Conservation (phyloP, 768 basidiomycete species). For the Gelatoporia subvermispora region DNA sequence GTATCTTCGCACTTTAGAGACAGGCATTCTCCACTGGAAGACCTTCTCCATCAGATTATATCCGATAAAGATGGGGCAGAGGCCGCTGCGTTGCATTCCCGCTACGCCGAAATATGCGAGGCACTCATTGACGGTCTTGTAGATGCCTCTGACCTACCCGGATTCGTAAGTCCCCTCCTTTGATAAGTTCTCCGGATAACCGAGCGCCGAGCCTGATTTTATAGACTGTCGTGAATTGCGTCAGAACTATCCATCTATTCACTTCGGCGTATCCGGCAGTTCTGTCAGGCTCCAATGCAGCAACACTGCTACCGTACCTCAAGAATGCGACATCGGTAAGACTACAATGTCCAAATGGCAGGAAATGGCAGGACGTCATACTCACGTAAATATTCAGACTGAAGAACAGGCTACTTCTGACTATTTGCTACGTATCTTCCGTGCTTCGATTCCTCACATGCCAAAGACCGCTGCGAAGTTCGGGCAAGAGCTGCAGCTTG, state of each 20-base stretch:
- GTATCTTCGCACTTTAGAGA: slow-evolving; percentile 81
- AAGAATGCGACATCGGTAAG: slow-evolving; percentile 76
- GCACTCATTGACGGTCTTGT: slow-evolving; percentile 83
- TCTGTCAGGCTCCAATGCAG: slow-evolving; percentile 79
- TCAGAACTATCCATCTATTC: slow-evolving; percentile 82
- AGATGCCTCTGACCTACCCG: slow-evolving; percentile 75
- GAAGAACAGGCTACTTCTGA: slow-evolving; percentile 86
- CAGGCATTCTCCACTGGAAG: slow-evolving; percentile 78
- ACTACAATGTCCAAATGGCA: slow-evolving; percentile 4
- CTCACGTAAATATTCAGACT: slow-evolving; percentile 35
- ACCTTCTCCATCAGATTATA: slow-evolving; percentile 80
- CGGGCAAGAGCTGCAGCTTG: slow-evolving; percentile 75
- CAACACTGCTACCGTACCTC: slow-evolving; percentile 84
- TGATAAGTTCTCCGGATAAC: background rate
- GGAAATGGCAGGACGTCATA: background rate
- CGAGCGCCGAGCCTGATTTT: background rate
- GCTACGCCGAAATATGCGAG: slow-evolving; percentile 82
- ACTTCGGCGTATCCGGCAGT: slow-evolving; percentile 78
- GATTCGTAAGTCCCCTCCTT: slow-evolving; percentile 51
- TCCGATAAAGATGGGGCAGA: slow-evolving; percentile 60
- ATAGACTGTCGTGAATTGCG: slow-evolving; percentile 78
- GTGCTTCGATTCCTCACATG: slow-evolving; percentile 79
- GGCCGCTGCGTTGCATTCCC: slow-evolving; percentile 48
- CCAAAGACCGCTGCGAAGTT: slow-evolving; percentile 88
- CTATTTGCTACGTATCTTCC: slow-evolving; percentile 85